Percentiles rank a stretch among this genome's conserved stretches.
Conservation (phyloP, 768 basidiomycete genomes). For the Austroboletus eburneus region DNA sequence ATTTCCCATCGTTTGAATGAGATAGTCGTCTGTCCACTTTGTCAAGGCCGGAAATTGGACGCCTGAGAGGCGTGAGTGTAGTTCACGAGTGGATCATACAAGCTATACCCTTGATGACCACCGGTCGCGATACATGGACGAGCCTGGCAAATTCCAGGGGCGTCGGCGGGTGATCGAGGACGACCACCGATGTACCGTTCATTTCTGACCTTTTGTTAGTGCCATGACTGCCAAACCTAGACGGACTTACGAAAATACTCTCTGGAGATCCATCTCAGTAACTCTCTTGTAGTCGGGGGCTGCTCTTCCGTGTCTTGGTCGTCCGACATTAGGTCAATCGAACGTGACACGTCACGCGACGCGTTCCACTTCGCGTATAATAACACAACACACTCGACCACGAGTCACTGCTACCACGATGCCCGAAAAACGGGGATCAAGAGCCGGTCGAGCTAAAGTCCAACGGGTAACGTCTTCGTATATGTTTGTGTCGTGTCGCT, state of each 20-base stretch:
- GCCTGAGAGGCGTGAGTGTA: constrained; percentile 33
- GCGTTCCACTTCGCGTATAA: constrained; percentile 3
- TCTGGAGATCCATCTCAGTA: constrained; percentile 34
- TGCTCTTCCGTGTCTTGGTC: constrained; percentile 9
- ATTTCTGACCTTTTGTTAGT: constrained; percentile 39
- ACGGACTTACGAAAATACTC: constrained; percentile 33
- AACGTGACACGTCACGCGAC: constrained; percentile 27
- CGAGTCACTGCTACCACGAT: constrained; percentile 6
- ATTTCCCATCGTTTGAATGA: constrained; percentile 52
- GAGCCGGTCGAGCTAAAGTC: constrained; percentile 7
- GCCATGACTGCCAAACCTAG: background rate
- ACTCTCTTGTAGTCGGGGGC: constrained; percentile 12
- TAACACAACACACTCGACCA: background rate
- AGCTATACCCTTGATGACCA: constrained; percentile 68
- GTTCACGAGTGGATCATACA: background rate
- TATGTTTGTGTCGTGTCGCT: constrained; percentile 2
- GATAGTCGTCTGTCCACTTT: constrained; percentile 66
- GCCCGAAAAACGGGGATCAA: constrained; percentile 24
- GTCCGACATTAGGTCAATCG: constrained; percentile 6
- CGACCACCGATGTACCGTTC: constrained; percentile 51
- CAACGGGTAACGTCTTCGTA: constrained; percentile 16
- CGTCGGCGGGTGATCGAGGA: constrained; percentile 54
- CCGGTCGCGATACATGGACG: constrained; percentile 66
- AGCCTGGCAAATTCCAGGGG: constrained; percentile 67
- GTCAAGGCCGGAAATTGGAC: constrained; percentile 42